Evolutionary conservation across 1,284 basidiomycete genomes (phyloP).

Genomic region (Ganoderma sp.): DNA sequence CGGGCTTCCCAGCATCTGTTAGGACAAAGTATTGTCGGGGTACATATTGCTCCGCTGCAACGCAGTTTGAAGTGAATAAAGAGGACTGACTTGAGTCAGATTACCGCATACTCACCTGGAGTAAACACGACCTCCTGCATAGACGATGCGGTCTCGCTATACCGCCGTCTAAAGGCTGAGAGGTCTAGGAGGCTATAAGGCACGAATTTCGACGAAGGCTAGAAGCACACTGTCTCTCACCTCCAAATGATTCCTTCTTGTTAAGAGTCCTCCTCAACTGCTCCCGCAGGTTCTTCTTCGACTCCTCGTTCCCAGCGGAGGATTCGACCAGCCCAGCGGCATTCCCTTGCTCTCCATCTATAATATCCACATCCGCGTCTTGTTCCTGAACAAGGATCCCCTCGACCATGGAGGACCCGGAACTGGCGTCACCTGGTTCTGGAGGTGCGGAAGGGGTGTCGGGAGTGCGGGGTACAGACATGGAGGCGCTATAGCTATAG

Average conservation of each 20-base stretch:
- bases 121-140: constrained; percentile 38
- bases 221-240: neutral
- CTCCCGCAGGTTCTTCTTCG: constrained; percentile 69
- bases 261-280: constrained; percentile 71
- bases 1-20: constrained; percentile 95
- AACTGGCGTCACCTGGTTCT: constrained; percentile 55
- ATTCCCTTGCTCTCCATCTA: constrained; percentile 56
- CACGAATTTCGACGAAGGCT: neutral
- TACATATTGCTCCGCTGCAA: constrained; percentile 51
- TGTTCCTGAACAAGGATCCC: constrained; percentile 71
- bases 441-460: constrained; percentile 31
- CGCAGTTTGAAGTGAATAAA: neutral
- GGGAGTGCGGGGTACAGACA: constrained; percentile 26
- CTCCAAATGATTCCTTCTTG: constrained; percentile 46
- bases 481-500: constrained; percentile 38
- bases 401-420: constrained; percentile 70
- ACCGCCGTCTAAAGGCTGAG: constrained; percentile 26
- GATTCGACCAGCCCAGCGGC: constrained; percentile 51
- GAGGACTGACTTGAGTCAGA: neutral
- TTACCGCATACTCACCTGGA: constrained; percentile 33
- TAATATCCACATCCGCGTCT: constrained; percentile 60
- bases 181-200: constrained; percentile 18
- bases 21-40: constrained; percentile 89
- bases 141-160: constrained; percentile 36
- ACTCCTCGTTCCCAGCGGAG: constrained; percentile 54